These are phyloP conservation scores for Phytophthora pluvialis DNA, from an alignment of 352 stramenopile species.

Conservation along the genomic window DNA sequence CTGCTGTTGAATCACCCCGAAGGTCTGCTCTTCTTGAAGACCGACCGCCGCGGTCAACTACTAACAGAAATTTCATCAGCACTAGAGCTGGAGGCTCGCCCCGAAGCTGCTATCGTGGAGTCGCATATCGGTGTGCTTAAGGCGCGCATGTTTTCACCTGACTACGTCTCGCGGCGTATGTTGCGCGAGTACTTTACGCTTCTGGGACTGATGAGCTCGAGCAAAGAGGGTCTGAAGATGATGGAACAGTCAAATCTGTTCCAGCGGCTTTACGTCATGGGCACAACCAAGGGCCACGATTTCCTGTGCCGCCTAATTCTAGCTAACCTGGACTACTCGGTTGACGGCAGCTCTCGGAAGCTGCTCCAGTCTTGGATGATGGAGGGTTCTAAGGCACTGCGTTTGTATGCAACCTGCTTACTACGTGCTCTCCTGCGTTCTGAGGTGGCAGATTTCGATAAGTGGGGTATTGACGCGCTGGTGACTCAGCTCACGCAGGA, in stretches of 20 bases:
- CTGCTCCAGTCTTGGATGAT: conserved; percentile 90
- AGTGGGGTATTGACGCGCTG: conserved; percentile 88
- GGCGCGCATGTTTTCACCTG: conserved; percentile 87
- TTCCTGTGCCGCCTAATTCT: conserved; percentile 90
- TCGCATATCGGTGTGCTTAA: conserved; percentile 90
- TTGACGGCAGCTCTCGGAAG: conserved; percentile 88
- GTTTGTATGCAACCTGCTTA: conserved; percentile 87
- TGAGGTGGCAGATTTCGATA: conserved; percentile 88
- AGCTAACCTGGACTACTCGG: conserved; percentile 89
- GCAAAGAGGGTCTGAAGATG: conserved; percentile 90
- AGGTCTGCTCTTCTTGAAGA: conserved; percentile 88
- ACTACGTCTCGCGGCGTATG: conserved; percentile 87
- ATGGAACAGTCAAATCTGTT: conserved; percentile 93
- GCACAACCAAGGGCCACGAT: conserved; percentile 87
- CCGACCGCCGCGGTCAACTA: conserved; percentile 82
- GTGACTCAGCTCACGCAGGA: conserved; percentile 89
- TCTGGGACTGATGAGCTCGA: conserved; percentile 89
- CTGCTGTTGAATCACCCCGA: conserved; percentile 88
- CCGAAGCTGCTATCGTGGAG: conserved; percentile 88
- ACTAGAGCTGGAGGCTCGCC: conserved; percentile 82
- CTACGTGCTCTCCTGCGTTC: conserved; percentile 81
- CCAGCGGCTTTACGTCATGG: conserved; percentile 86
- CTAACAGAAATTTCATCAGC: conserved; percentile 88
- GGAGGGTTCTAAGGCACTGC: conserved; percentile 82
- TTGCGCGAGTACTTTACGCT: conserved; percentile 92